Conservation (phyloP, 2,329 filamentous ascomycete genomes). For the Penicillium sp. region DNA sequence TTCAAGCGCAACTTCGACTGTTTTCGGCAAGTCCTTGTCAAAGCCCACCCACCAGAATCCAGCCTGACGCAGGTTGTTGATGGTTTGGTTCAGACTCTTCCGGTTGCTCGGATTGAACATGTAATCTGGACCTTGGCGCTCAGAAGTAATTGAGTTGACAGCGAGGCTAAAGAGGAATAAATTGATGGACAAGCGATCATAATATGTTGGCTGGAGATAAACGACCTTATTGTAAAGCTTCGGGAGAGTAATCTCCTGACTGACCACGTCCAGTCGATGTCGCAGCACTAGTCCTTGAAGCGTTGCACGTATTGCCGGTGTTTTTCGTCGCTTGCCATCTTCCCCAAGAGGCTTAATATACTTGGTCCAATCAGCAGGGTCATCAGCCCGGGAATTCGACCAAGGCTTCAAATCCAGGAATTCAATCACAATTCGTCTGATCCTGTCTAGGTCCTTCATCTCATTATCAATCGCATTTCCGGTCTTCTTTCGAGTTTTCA, state of each 20-base stretch:
- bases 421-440: slow-evolving; percentile 65
- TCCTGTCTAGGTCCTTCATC: slow-evolving; percentile 63
- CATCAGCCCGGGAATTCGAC: slow-evolving; percentile 62
- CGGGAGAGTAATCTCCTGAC: slow-evolving; percentile 65
- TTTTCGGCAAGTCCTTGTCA: slow-evolving; percentile 62
- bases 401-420: slow-evolving; percentile 79
- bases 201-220: slow-evolving; percentile 75
- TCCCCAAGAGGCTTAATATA: slow-evolving; percentile 66
- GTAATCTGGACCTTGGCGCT: slow-evolving; percentile 80
- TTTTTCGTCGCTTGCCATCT: slow-evolving; percentile 51
- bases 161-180: slow-evolving; percentile 81
- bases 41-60: slow-evolving; percentile 87
- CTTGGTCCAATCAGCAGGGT: slow-evolving; percentile 68
- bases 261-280: slow-evolving; percentile 71
- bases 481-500: slow-evolving; percentile 36
- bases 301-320: slow-evolving; percentile 59
- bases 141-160: slow-evolving; percentile 84
- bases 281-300: slow-evolving; percentile 81
- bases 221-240: slow-evolving; percentile 70
- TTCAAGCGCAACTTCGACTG: slow-evolving; percentile 64
- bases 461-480: slow-evolving; percentile 54
- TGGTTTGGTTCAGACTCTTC: slow-evolving; percentile 65
- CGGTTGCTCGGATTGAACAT: slow-evolving; percentile 79
- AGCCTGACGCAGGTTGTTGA: slow-evolving; percentile 77
- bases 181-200: slow-evolving; percentile 81